Evolutionary conservation across 2,329 filamentous ascomycete genomes (phyloP).

Genomic region (Lecanicillium sp.): DNA sequence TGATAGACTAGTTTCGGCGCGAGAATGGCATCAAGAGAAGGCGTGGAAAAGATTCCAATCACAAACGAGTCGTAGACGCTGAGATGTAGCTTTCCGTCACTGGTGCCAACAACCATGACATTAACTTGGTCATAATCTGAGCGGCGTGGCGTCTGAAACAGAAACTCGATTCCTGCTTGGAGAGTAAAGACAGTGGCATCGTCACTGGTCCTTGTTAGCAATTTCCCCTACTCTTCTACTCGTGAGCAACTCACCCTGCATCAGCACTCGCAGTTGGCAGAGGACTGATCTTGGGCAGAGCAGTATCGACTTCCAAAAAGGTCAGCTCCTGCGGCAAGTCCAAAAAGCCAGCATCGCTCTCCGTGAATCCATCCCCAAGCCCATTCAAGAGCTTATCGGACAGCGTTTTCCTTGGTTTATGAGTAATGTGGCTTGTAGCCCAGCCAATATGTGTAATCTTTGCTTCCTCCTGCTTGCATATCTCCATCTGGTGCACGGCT

Average conservation of each 20-base stretch:
- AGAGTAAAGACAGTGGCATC: slow-evolving; percentile 61
- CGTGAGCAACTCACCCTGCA: slow-evolving; percentile 41
- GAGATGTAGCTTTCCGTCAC: slow-evolving; percentile 63
- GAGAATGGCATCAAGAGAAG: slow-evolving; percentile 20
- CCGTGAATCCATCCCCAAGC: not conserved
- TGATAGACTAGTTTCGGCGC: slow-evolving; percentile 43
- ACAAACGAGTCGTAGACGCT: slow-evolving; percentile 82
- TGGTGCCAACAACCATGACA: slow-evolving; percentile 66
- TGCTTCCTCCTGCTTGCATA: slow-evolving; percentile 34
- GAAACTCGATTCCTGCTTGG: slow-evolving; percentile 58
- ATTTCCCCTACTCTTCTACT: not conserved
- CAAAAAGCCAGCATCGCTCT: slow-evolving; percentile 10
- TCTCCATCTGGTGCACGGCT: slow-evolving; percentile 61
- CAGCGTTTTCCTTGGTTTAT: slow-evolving; percentile 18
- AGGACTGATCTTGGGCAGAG: slow-evolving; percentile 67
- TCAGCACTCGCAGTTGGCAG: slow-evolving; percentile 54
- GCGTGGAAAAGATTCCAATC: slow-evolving; percentile 57
- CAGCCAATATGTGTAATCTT: slow-evolving; percentile 46
- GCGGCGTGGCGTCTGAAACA: slow-evolving; percentile 55
- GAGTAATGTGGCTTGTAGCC: slow-evolving; percentile 35
- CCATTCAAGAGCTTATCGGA: not conserved
- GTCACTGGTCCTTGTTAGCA: slow-evolving; percentile 25
- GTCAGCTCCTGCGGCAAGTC: slow-evolving; percentile 67
- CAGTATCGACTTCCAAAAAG: slow-evolving; percentile 66
- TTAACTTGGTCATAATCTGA: slow-evolving; percentile 68